Base-by-base conservation (phyloP, 768 basidiomycete species). In the Phanerochaete carnosa region DNA sequence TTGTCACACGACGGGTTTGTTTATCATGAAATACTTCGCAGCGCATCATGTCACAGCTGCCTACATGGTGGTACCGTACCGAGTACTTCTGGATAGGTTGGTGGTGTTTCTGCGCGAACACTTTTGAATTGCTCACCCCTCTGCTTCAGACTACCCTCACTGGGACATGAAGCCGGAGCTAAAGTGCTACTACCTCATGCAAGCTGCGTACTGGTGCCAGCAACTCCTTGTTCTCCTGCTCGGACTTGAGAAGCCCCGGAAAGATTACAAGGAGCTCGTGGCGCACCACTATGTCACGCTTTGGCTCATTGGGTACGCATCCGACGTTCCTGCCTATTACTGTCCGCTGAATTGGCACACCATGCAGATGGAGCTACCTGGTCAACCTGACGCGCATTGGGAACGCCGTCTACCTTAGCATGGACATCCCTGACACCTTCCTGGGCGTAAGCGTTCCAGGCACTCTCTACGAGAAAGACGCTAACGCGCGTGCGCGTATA, bases 341-440 rank as follows among this genome's bases (percentile, higher is more conserved):
- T 35, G 16, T 47, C 11, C 45, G 29, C 35, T 56, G 57, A 35
- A 8, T 19, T 43, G 39, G 19, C 19, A 11, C 30, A 39, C 64
- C 57, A 15, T 25, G 28, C 69, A 94, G 92, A 37, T 93, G 93
- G 92, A 94, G 92, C 65, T 92, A 94, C 68, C 65, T 87, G 32
- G 62, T 87, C 64, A 95, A 93, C 74, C 45, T 94, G 55, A 98
- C 95, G 0, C 74, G 83, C 55, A 95, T 98, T 45, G 97, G 97
- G 11, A 90, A 92, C 64, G 89, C 94, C 5, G 84, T 99, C 29
- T 98, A 89, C 68, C 81, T 95, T 76, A 97, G 94, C 71, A 98
- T 98, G 97, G 97, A 99, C 76, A 80, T 95, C 22, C 94, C 95
- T 0, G 97, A 99, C 70, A 75, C 85, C 33, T 92, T 90, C 73